Base-by-base conservation (phyloP, 2,329 filamentous ascomycete genomes). In the Stylonectria norvegica region DNA sequence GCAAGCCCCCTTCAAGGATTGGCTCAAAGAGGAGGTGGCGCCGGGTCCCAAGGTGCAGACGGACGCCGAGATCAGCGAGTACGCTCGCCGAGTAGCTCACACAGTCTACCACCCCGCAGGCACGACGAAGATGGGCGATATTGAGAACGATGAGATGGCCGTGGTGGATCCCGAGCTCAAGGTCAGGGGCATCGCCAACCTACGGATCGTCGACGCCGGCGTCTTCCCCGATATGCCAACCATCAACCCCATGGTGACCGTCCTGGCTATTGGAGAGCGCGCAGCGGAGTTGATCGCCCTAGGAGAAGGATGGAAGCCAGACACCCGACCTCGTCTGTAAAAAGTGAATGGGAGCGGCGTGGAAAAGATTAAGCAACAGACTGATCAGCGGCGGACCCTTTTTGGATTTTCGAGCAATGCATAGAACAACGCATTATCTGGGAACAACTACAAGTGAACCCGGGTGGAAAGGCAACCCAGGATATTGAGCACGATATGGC, bases 181-280 rank as follows among this genome's bases (percentile, higher is more conserved):
- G 68, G 71, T 95, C 20, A 73, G 80, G 19, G 88, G 86, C 1
- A 66, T 94, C 49, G 79, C 81, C 69, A 80, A 79, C 20, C 66
- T 94, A 42, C 78, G 89, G 42, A 88, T 95, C 52, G 87, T 87
- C 1, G 89, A 95, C 63, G 89, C 89, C 0, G 87, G 89, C 56
- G 79, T 95, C 36, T 95, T 95, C 72, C 89, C 89, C 0, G 85
- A 85, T 46, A 94, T 95, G 80, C 76, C 86, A 32, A 85, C 78
- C 38, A 85, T 93, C 62, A 95, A 95, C 70, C 89, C 87, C 43
- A 93, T 95, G 89, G 70, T 95, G 59, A 95, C 89, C 2, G 89
- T 95, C 5, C 66, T 95, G 59, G 84, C 80, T 38, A 79, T 94
- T 56, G 89, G 86, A 6, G 89, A 95, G 78, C 76, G 86, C 42